Conservation (phyloP, 371 early-diverging fungal genomes). For the Mortierella sp. region DNA sequence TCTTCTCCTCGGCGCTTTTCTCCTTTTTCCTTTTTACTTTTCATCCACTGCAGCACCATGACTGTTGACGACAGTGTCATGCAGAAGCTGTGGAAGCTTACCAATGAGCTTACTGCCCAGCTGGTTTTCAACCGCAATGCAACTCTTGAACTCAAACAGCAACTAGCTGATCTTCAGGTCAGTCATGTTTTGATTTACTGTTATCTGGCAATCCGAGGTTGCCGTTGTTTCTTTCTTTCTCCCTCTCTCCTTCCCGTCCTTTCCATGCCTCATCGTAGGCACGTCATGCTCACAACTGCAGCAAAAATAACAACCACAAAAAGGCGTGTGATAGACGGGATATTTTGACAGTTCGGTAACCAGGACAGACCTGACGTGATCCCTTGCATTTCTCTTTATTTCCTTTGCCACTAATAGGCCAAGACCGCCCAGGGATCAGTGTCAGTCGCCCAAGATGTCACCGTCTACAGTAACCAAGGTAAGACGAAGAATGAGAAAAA, state of each 20-base stretch:
- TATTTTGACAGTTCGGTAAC: neutral
- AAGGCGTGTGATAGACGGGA: neutral
- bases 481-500: neutral
- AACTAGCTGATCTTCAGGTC: slow-evolving; percentile 51
- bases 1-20: neutral
- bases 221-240: neutral
- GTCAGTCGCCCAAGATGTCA: slow-evolving; percentile 15
- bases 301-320: neutral
- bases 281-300: slow-evolving; percentile 8
- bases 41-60: slow-evolving; percentile 20
- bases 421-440: slow-evolving; percentile 29
- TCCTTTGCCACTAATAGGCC: slow-evolving; percentile 17
- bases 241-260: neutral
- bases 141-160: slow-evolving; percentile 55
- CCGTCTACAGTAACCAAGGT: slow-evolving; percentile 24
- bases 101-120: slow-evolving; percentile 58
- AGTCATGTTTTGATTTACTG: neutral
- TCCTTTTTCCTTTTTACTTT: neutral
- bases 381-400: neutral
- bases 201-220: neutral
- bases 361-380: neutral
- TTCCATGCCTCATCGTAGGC: neutral
- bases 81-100: slow-evolving; percentile 59
- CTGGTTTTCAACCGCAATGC: slow-evolving; percentile 56
- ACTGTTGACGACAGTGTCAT: slow-evolving; percentile 55